Evolutionary conservation across 2,329 filamentous ascomycete genomes (phyloP).

Genomic region (Hypoxylon sp.): DNA sequence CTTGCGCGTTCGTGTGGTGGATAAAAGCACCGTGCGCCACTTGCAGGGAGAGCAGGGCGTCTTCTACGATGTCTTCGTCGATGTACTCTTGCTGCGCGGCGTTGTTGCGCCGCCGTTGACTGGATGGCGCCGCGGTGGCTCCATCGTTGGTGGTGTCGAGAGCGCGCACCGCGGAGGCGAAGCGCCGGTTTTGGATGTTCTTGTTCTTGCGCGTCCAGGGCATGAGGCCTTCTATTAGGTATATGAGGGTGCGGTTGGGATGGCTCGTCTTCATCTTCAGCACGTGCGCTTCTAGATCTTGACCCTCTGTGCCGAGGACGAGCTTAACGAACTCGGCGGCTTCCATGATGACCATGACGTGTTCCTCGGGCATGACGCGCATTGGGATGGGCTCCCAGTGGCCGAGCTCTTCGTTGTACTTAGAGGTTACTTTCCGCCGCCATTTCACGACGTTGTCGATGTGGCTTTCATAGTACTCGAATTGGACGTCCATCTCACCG

Average conservation of each 20-base stretch:
- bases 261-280: conserved; percentile 68
- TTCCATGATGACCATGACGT: conserved; percentile 73
- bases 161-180: conserved; percentile 73
- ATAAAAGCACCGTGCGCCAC: conserved; percentile 76
- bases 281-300: conserved; percentile 73
- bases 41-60: conserved; percentile 79
- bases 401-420: conserved; percentile 72
- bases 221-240: conserved; percentile 79
- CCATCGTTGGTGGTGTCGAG: conserved; percentile 55
- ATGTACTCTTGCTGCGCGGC: conserved; percentile 64
- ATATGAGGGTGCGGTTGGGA: conserved; percentile 70
- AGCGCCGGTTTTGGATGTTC: conserved; percentile 77
- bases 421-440: conserved; percentile 76
- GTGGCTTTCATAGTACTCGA: conserved; percentile 62
- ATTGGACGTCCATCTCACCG: conserved; percentile 64
- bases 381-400: conserved; percentile 75
- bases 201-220: conserved; percentile 78
- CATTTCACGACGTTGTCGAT: conserved; percentile 73
- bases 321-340: conserved; percentile 78
- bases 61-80: conserved; percentile 78
- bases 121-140: conserved; percentile 45
- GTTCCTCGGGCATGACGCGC: conserved; percentile 69
- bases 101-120: conserved; percentile 59
- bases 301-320: conserved; percentile 62
- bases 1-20: conserved; percentile 73